Conservation (phyloP, 73 alveolate species). For the Strombidium stylifer region DNA sequence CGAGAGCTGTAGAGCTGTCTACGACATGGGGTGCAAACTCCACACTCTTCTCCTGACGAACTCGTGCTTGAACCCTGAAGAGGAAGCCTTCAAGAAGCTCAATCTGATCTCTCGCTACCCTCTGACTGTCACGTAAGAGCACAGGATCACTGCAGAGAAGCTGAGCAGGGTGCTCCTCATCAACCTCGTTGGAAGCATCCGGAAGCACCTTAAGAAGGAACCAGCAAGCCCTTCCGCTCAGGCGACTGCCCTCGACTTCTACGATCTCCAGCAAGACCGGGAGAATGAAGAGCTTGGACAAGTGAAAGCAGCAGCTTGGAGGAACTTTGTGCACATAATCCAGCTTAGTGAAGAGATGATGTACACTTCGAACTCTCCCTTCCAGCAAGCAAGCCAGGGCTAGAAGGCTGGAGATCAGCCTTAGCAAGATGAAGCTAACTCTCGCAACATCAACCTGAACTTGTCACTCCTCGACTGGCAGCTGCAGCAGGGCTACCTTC, state of each 20-base stretch:
- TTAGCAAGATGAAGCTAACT: no score
- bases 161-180: constrained; percentile 18
- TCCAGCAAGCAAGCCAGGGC: no score
- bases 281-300: constrained; percentile 28
- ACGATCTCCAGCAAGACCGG: constrained; percentile 2
- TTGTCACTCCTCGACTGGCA: constrained; percentile 29
- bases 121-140: constrained; percentile 11
- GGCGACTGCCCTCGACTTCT: no score
- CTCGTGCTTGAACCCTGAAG: constrained; percentile 31
- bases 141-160: constrained; percentile 9
- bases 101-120: constrained; percentile 57
- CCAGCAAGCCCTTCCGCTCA: no score
- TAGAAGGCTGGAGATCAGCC: no score
- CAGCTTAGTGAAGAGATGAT: constrained; percentile 38
- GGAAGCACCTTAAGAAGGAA: neutral
- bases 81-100: constrained; percentile 41
- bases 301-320: constrained; percentile 34
- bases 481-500: constrained; percentile 5
- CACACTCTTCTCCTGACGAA: constrained; percentile 48
- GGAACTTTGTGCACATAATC: constrained; percentile 29
- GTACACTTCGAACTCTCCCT: constrained; percentile 3
- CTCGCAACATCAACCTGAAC: no score
- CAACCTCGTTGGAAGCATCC: neutral
- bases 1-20: constrained; percentile 47
- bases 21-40: constrained; percentile 61